Conservation (phyloP, 306 rosid genomes). For the Quercus rubra region DNA sequence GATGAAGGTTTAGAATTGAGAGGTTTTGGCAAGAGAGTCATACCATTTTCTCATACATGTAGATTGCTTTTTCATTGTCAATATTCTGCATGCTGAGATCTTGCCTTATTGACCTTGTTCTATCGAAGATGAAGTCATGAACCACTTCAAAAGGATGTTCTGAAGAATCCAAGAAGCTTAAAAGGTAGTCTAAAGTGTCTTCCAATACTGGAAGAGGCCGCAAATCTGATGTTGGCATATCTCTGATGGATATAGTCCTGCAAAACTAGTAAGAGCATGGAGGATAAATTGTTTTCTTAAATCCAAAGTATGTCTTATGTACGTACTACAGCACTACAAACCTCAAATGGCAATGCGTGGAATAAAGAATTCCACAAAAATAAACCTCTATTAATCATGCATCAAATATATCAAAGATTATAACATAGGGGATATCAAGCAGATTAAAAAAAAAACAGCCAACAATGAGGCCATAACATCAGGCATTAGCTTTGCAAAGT, state of each 20-base stretch:
- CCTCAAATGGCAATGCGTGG: neutral
- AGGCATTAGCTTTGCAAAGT: neutral
- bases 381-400: neutral
- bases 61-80: constrained; percentile 50
- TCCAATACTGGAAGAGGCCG: constrained; percentile 79
- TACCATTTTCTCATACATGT: constrained; percentile 82
- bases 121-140: constrained; percentile 84
- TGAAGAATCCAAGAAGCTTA: constrained; percentile 50
- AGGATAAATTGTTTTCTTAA: constrained; percentile 10
- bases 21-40: constrained; percentile 17
- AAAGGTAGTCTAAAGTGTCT: constrained; percentile 59
- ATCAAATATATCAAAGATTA: no score
- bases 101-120: constrained; percentile 92
- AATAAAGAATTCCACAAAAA: neutral
- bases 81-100: constrained; percentile 87
- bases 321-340: neutral
- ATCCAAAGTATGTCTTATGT: neutral
- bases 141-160: constrained; percentile 72
- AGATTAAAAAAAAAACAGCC: neutral
- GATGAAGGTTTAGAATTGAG: constrained; percentile 1
- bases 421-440: no score
- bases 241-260: constrained; percentile 70
- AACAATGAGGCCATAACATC: neutral
- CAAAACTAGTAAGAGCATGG: constrained; percentile 54
- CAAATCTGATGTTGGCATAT: constrained; percentile 64